A percentile compares a stretch with the other conserved stretches of the same genome.
Conservation (phyloP, 192 early-diverging fungal species). For the Gigaspora rosea region DNA sequence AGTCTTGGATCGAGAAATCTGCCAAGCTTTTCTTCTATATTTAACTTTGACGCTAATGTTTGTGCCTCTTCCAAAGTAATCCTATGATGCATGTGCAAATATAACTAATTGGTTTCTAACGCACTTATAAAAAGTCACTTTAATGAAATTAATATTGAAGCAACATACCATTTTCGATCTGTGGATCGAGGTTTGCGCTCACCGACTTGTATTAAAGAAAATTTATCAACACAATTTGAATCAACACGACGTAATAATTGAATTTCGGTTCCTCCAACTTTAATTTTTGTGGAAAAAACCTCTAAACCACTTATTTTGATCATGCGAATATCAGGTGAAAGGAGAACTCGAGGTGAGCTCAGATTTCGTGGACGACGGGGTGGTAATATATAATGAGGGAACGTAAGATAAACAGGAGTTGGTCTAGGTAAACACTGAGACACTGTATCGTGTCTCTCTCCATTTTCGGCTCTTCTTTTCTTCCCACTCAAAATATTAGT, state of each 20-base stretch:
- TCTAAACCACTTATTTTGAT: not conserved
- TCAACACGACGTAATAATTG: not conserved
- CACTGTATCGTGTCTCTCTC: not conserved
- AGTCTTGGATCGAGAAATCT: conserved; percentile 12
- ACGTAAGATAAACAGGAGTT: not conserved
- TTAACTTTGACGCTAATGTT: not conserved
- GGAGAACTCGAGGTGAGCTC: not conserved
- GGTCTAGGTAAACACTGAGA: not conserved
- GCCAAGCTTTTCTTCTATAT: conserved; percentile 1
- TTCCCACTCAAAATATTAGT: too few relatives aligned
- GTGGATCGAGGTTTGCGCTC: not conserved
- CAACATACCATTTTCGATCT: conserved; percentile 9
- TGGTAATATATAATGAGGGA: not conserved
- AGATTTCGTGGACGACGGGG: not conserved
- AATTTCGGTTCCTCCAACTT: not conserved
- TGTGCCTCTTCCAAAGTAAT: conserved; percentile 4
- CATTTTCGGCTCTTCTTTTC: too few relatives aligned
- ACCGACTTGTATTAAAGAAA: conserved; percentile 2
- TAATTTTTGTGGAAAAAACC: conserved; percentile 1
- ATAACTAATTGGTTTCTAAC: not conserved
- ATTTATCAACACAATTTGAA: conserved; percentile 5
- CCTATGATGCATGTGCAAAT: not conserved
- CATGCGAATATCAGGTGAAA: not conserved
- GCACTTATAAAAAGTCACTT: not conserved
- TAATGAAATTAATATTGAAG: not conserved